A percentile compares a stretch with the other conserved stretches of the same genome.
These are phyloP conservation scores for Ganoderma boninense DNA, from an alignment of 1,284 basidiomycete species.

Conservation along the genomic window DNA sequence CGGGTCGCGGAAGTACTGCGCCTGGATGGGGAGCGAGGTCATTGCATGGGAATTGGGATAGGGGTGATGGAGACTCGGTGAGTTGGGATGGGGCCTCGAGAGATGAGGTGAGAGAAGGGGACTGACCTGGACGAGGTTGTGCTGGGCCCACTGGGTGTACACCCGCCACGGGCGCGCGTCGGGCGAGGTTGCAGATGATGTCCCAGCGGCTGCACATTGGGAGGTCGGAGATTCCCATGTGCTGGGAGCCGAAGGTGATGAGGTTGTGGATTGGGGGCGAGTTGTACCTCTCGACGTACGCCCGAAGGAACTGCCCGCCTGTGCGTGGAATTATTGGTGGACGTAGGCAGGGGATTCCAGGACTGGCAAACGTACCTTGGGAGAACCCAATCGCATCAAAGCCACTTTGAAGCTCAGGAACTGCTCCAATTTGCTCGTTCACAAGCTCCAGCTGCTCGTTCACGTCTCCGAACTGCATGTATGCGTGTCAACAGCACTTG, in stretches of 20 bases:
- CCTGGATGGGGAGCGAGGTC: slow-evolving; percentile 51
- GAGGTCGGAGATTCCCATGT: slow-evolving; percentile 88
- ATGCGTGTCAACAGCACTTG: not conserved
- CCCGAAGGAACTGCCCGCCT: slow-evolving; percentile 91
- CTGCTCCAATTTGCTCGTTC: slow-evolving; percentile 69
- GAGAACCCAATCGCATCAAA: slow-evolving; percentile 95
- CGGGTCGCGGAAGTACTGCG: slow-evolving; percentile 95
- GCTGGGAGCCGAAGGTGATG: slow-evolving; percentile 88
- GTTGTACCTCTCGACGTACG: slow-evolving; percentile 89
- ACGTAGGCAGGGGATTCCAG: slow-evolving; percentile 13
- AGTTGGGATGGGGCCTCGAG: not conserved
- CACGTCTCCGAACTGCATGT: slow-evolving; percentile 79
- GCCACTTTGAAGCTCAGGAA: slow-evolving; percentile 77
- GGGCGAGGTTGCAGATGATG: slow-evolving; percentile 79
- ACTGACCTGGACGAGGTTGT: slow-evolving; percentile 79
- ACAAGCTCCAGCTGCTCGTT: slow-evolving; percentile 76
- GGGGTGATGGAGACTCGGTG: not conserved
- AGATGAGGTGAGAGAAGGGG: not conserved
- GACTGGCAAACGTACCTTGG: slow-evolving; percentile 64
- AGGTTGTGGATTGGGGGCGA: slow-evolving; percentile 83
- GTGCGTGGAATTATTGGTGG: slow-evolving; percentile 18
- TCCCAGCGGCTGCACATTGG: slow-evolving; percentile 77
- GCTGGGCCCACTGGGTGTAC: slow-evolving; percentile 86
- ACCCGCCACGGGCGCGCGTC: slow-evolving; percentile 79
- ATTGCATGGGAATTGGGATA: not conserved